phyloP scores from a whole-genome alignment of 208 protist genomes.

The Trypanosoma platydactyli region DNA sequence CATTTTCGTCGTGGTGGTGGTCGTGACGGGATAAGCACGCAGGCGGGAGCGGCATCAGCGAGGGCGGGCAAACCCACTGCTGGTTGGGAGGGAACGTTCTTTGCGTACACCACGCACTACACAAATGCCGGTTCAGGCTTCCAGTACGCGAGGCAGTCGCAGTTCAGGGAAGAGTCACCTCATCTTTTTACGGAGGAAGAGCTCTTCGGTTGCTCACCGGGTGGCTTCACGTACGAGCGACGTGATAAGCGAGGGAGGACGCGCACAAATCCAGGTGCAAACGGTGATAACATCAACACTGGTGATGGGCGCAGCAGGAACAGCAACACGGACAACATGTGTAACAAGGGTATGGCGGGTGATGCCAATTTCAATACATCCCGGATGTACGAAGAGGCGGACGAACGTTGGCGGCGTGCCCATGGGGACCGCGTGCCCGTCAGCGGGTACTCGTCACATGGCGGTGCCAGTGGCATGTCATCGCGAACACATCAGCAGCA shows the following conservation, averaged over 20 bases:
- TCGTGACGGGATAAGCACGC: background rate
- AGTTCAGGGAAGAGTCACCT: conserved; percentile 6
- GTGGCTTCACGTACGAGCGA: conserved; percentile 35
- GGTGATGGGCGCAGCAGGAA: background rate
- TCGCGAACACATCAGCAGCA: conserved; percentile 14
- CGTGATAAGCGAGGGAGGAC: background rate
- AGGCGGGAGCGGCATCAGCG: background rate
- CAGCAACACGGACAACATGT: conserved; percentile 7
- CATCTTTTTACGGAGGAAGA: conserved; percentile 57
- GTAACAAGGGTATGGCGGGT: conserved; percentile 9
- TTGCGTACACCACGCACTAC: conserved; percentile 23
- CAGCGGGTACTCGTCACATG: conserved; percentile 48
- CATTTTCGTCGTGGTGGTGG: conserved; percentile 42
- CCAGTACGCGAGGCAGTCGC: background rate
- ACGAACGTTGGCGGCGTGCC: conserved; percentile 54
- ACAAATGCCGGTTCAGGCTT: conserved; percentile 30
- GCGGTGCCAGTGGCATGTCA: background rate
- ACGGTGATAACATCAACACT: conserved; percentile 6
- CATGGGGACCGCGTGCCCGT: conserved; percentile 66
- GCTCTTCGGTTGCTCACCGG: conserved; percentile 52
- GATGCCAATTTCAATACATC: background rate
- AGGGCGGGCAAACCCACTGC: background rate
- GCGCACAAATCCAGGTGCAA: background rate
- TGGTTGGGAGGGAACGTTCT: background rate
- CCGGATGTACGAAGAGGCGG: conserved; percentile 23